phyloP scores from a whole-genome alignment of 257 asterid species.

The Rhazya stricta region DNA sequence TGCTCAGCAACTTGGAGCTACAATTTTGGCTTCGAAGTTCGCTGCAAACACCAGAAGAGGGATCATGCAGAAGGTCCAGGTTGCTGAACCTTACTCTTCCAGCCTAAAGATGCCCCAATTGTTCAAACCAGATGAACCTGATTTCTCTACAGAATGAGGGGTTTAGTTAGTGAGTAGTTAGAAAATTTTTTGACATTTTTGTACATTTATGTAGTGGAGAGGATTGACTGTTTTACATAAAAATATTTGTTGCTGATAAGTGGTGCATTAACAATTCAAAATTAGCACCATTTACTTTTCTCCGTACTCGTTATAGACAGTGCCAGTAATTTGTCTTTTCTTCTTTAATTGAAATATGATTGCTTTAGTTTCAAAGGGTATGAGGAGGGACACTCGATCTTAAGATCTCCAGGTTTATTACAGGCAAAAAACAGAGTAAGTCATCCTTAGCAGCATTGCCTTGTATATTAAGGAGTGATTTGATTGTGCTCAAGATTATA shows the following conservation, averaged over 20 bases:
- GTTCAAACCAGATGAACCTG: slow-evolving; percentile 85
- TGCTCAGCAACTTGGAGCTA: slow-evolving; percentile 56
- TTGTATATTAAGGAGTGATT: not conserved
- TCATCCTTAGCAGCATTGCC: not conserved
- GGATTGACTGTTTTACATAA: slow-evolving; percentile 11
- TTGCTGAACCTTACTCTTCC: slow-evolving; percentile 45
- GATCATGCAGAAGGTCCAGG: slow-evolving; percentile 32
- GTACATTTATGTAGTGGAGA: slow-evolving; percentile 23
- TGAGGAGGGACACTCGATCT: not conserved
- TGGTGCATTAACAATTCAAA: not conserved
- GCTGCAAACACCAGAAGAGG: slow-evolving; percentile 74
- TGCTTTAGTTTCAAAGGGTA: not conserved
- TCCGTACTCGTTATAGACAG: not conserved
- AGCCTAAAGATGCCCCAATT: slow-evolving; percentile 78
- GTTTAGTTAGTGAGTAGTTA: slow-evolving; percentile 23
- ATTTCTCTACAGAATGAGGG: slow-evolving; percentile 52
- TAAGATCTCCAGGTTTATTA: not conserved
- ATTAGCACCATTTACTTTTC: not conserved
- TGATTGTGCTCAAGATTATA: not conserved
- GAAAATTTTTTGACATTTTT: slow-evolving; percentile 3
- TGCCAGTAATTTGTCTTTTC: not conserved
- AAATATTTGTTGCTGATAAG: not conserved
- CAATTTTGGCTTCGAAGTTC: slow-evolving; percentile 67
- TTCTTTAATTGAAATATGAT: not conserved
- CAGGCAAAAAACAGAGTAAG: not conserved